Evolutionary conservation across 345 rosid genomes (phyloP), one percentile per base, ranked within the genome.

Genomic region (Erodium maritimum): DNA sequence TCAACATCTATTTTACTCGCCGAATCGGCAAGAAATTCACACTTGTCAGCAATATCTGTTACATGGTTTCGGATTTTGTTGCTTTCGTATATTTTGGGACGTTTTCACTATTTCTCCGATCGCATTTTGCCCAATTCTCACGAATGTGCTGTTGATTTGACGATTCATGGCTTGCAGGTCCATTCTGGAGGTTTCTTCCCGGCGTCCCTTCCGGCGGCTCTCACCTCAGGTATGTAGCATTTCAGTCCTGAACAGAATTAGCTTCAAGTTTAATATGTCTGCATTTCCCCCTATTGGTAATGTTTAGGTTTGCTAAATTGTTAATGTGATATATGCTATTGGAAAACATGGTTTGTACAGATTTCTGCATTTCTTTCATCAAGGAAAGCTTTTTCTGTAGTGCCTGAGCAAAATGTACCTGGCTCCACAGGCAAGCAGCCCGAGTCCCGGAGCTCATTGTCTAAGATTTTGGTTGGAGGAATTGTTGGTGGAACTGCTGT

Each of bases 101-200:
- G 37, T 42, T 42, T 3, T 42, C 17, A 12, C 3, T 3, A 42
- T 42, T 16, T 7, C 2, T 42, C 48, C 52, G 17, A 51, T 51
- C 19, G 19, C 17, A 42, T 42, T 12, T 42, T 42, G 48, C 17
- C 48, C 17, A 42, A 42, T 9, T 12, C 48, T 42, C 48, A 14
- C 48, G 17, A 42, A 42, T 42, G 48, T 42, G 48, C 17, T 42
- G 48, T 42, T 42, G 48, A 42, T 10, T 42, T 42, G 13, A 37
- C 46, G 13, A 37, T 37, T 37, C 46, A 1, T 37, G 48, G 48
- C 48, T 59, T 65, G 56, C 75, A 87, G 93, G 87, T 82, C 86
- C 50, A 61, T 88, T 72, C 71, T 82, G 70, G 84, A 83, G 73
- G 65, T 81, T 29, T 73, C 98, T 2, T 70, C 72, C 20, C 82